These are phyloP conservation scores for Balamuthia mandrillaris DNA, from an alignment of 208 protist genomes.

Conservation along the genomic window DNA sequence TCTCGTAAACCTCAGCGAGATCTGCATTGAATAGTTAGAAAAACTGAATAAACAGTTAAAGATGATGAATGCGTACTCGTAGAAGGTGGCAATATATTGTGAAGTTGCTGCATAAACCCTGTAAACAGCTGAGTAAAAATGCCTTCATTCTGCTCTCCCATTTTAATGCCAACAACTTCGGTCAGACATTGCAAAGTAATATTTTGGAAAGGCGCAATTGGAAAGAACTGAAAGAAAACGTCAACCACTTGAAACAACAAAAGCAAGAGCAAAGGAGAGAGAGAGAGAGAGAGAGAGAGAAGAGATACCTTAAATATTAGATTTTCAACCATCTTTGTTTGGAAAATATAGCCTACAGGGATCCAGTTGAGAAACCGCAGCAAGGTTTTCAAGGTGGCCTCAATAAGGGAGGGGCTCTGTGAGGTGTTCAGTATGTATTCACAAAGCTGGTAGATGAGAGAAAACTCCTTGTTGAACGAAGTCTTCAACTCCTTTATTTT, in stretches of 20 bases:
- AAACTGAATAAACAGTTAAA: conserved; percentile 56
- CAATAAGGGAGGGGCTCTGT: conserved; percentile 63
- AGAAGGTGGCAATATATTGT: conserved; percentile 1
- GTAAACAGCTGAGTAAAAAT: conserved; percentile 71
- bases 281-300: neutral
- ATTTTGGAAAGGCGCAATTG: conserved; percentile 68
- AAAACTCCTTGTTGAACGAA: conserved; percentile 89
- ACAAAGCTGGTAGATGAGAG: conserved; percentile 89
- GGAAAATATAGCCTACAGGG: conserved; percentile 86
- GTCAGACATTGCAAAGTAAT: conserved; percentile 79
- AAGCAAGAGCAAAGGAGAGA: neutral
- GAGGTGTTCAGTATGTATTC: conserved; percentile 71
- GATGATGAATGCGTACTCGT: neutral
- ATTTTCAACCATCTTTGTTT: conserved; percentile 77
- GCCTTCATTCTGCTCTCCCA: conserved; percentile 44
- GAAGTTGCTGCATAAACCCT: conserved; percentile 61
- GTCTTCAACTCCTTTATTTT: conserved; percentile 94
- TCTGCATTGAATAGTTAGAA: neutral
- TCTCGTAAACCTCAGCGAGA: conserved; percentile 69
- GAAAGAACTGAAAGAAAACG: conserved; percentile 70
- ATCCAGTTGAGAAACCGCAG: conserved; percentile 83
- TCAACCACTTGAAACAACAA: neutral
- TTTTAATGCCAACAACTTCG: conserved; percentile 77
- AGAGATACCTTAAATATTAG: conserved; percentile 70
- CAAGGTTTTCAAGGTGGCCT: conserved; percentile 73